These are phyloP conservation scores for Infundibulicybe gibba DNA, from an alignment of 768 basidiomycete genomes.

Conservation along the genomic window DNA sequence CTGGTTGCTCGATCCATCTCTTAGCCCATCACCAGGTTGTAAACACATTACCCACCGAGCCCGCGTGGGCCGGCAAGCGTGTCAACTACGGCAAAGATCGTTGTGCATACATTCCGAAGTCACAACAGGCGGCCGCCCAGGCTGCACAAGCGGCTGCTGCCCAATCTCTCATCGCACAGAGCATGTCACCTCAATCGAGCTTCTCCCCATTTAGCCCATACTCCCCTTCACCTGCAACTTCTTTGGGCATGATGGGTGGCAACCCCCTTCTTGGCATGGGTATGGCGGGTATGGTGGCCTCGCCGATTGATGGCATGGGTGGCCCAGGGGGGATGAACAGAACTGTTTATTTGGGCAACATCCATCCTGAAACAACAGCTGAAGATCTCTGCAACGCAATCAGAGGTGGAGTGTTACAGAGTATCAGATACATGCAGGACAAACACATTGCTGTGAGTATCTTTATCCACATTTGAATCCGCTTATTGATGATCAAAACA, in stretches of 20 bases:
- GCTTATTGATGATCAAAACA: constrained; percentile 1
- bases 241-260: constrained; percentile 39
- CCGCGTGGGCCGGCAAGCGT: constrained; percentile 91
- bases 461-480: background rate
- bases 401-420: constrained; percentile 94
- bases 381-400: constrained; percentile 97
- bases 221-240: constrained; percentile 39
- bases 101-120: constrained; percentile 96
- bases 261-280: background rate
- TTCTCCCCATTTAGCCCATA: constrained; percentile 52
- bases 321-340: constrained; percentile 67
- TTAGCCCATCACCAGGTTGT: constrained; percentile 63
- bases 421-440: constrained; percentile 92
- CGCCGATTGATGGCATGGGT: constrained; percentile 12
- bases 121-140: constrained; percentile 85
- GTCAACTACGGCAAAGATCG: constrained; percentile 99
- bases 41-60: constrained; percentile 86
- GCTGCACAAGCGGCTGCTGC: constrained; percentile 87
- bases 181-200: constrained; percentile 14
- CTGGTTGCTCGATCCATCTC: background rate
- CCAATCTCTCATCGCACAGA: constrained; percentile 65
- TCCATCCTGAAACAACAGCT: constrained; percentile 91
- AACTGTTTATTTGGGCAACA: constrained; percentile 94
- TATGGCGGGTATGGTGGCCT: background rate
- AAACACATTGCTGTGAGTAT: constrained; percentile 90